Percentiles rank a stretch among this genome's conserved stretches.
These are phyloP conservation scores for Eucalyptus lansdowneana DNA, from an alignment of 345 rosid genomes.

Conservation along the genomic window DNA sequence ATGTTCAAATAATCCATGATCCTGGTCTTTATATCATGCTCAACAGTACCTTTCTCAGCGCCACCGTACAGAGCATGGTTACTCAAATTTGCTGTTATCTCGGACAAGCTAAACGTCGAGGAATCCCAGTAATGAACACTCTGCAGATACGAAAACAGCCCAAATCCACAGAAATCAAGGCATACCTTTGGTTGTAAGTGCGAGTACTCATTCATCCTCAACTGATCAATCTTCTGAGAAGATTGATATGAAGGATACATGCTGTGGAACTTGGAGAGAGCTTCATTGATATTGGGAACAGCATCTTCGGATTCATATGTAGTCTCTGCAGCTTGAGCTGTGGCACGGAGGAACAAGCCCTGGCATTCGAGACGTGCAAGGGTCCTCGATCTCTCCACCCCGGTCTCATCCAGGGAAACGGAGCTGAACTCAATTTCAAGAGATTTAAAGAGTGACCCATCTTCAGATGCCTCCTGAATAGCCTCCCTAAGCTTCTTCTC, in stretches of 20 bases:
- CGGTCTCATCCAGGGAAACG: slow-evolving; percentile 35
- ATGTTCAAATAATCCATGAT: slow-evolving; percentile 96
- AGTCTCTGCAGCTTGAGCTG: slow-evolving; percentile 78
- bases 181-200: slow-evolving; percentile 92
- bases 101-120: slow-evolving; percentile 92
- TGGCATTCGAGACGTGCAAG: slow-evolving; percentile 94
- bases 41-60: slow-evolving; percentile 83
- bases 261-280: slow-evolving; percentile 52
- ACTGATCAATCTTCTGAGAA: slow-evolving; percentile 75
- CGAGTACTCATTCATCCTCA: slow-evolving; percentile 65
- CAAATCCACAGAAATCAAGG: slow-evolving; percentile 97
- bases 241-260: slow-evolving; percentile 90
- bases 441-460: slow-evolving; percentile 79
- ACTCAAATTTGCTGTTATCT: slow-evolving; percentile 88
- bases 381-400: slow-evolving; percentile 81
- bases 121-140: slow-evolving; percentile 95
- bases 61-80: slow-evolving; percentile 94
- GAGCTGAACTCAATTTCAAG: slow-evolving; percentile 61
- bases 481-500: slow-evolving; percentile 91
- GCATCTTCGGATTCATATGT: slow-evolving; percentile 61
- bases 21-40: slow-evolving; percentile 80
- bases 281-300: slow-evolving; percentile 52
- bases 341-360: slow-evolving; percentile 82
- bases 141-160: slow-evolving; percentile 86
- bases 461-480: slow-evolving; percentile 91